Evolutionary conservation across 768 basidiomycete species (phyloP), one percentile per base, ranked within the genome.

Genomic region (Podaxis sp.): DNA sequence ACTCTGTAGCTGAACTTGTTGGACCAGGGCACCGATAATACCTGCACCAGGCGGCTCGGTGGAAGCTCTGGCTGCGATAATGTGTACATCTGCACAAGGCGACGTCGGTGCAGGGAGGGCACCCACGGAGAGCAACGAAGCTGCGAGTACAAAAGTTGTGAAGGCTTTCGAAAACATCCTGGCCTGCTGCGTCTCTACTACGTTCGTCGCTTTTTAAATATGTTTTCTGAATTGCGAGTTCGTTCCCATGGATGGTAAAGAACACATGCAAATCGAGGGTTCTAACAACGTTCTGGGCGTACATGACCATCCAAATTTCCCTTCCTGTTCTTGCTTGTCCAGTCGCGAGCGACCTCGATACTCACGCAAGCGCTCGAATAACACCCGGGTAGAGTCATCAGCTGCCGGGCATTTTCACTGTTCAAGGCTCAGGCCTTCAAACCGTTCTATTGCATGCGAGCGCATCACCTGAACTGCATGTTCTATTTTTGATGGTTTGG

Each of bases 11-110:
- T 72, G 70, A 36, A 73, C 69, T 42, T 70, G 67, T 19, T 66
- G 59, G 36, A 73, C 69, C 24, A 72, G 59, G 13, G 68, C 68
- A 39, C 72, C 72, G 36, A 73, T 71, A 48, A 68, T 68, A 28
- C 72, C 71, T 33, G 71, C 57, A 24, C 72, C 72, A 8, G 70
- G 69, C 2, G 67, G 54, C 51, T 73, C 72, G 17, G 68, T 72
- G 2, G 71, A 73, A 17, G 65, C 72, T 22, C 72, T 67, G 15
- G 70, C 70, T 19, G 69, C 71, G 51, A 73, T 73, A 48, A 73
- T 70, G 48, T 73, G 70, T 11, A 73, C 72, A 15, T 38, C 70
- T 4, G 72, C 70, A 63, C 72, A 73, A 7, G 71, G 70, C 2
- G 66, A 65, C 13, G 61, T 38, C 2, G 71, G 71, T 13, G 69